These are phyloP conservation scores for Taphrina populina DNA, from an alignment of 1,139 yeast genomes.

Conservation along the genomic window DNA sequence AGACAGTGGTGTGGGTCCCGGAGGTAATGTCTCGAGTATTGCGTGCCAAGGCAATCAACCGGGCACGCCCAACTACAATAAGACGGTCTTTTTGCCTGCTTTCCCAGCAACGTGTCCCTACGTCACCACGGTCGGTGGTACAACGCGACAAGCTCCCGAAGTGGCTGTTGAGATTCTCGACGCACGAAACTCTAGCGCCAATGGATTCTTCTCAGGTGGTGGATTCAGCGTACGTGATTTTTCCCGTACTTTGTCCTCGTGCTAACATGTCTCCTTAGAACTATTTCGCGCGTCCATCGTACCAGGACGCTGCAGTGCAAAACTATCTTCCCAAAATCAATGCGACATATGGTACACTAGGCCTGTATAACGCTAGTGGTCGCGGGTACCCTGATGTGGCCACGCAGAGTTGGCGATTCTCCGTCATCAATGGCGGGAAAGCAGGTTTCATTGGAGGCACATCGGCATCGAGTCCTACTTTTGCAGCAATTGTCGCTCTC, in stretches of 20 bases:
- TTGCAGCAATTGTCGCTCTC: constrained; percentile 22
- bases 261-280: background rate
- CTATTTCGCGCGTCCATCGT: constrained; percentile 10
- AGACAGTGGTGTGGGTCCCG: constrained; percentile 27
- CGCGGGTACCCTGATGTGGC: constrained; percentile 29
- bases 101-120: constrained; percentile 27
- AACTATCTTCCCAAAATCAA: constrained; percentile 8
- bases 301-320: constrained; percentile 17
- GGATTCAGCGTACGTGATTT: constrained; percentile 5
- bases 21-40: constrained; percentile 4
- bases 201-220: constrained; percentile 19
- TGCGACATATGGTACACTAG: constrained; percentile 6
- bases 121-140: constrained; percentile 27
- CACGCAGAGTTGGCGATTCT: constrained; percentile 19
- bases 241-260: background rate
- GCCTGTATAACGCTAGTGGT: constrained; percentile 12
- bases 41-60: constrained; percentile 5
- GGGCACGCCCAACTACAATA: constrained; percentile 2
- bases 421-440: constrained; percentile 5
- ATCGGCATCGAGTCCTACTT: constrained; percentile 24
- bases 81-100: constrained; percentile 19
- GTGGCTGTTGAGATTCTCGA: constrained; percentile 18
- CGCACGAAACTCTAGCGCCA: constrained; percentile 1
- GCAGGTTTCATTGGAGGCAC: constrained; percentile 15
- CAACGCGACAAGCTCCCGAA: constrained; percentile 10